Evolutionary conservation across 73 alveolate species (phyloP).

Genomic region (Paramecium sexaurelia): DNA sequence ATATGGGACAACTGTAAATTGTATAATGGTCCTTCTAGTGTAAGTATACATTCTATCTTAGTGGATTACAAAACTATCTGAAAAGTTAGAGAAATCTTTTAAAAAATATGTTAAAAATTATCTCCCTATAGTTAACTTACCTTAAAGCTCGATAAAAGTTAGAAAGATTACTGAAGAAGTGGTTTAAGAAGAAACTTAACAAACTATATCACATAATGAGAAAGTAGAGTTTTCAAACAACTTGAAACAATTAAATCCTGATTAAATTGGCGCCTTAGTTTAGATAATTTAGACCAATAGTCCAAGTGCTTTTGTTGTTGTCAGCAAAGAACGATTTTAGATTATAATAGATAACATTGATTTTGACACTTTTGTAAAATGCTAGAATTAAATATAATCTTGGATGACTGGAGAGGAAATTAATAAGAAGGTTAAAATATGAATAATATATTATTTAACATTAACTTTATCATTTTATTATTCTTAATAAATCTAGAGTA

Average conservation of each 20-base stretch:
- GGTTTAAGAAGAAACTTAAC: not conserved
- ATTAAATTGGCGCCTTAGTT: not conserved
- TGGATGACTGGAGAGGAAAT: constrained; percentile 36
- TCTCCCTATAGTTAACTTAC: constrained; percentile 19
- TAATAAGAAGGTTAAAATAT: not conserved
- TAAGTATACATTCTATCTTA: constrained; percentile 13
- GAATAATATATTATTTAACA: not conserved
- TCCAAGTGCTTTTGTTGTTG: constrained; percentile 27
- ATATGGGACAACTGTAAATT: constrained; percentile 81
- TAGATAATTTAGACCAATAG: not conserved
- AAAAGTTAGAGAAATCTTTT: constrained; percentile 3
- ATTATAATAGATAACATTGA: constrained; percentile 32
- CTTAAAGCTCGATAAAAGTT: not conserved
- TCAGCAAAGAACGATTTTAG: not conserved
- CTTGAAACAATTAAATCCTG: not conserved
- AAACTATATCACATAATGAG: not conserved
- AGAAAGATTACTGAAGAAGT: not conserved
- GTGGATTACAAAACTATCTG: constrained; percentile 42
- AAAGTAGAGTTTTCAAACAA: constrained; percentile 33
- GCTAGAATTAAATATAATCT: not conserved
- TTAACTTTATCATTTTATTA: not conserved
- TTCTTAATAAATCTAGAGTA: not conserved
- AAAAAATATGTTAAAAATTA: constrained; percentile 23
- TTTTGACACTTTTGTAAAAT: not conserved
- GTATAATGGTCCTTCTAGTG: constrained; percentile 67